Base-by-base conservation (phyloP, 371 early-diverging fungal species). In the Blastocladiella emersonii region DNA sequence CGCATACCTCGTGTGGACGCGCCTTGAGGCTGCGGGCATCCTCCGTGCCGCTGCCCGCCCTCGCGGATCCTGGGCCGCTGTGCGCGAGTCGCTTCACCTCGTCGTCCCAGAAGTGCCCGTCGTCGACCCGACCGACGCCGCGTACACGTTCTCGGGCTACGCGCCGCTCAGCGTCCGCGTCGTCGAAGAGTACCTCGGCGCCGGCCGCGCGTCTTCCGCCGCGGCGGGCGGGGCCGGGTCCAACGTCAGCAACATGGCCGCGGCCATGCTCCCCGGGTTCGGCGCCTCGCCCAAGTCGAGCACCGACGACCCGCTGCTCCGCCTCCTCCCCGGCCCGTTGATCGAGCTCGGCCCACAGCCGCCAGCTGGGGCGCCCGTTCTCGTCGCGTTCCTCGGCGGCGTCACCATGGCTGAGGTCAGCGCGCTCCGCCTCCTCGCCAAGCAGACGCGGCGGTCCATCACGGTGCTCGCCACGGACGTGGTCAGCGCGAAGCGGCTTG, bases 121-220 rank as follows among this genome's bases (percentile, higher is more conserved):
- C 64, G 80, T 83, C 39, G 79, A 85, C 45, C 92, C 93, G 0
- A 84, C 85, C 49, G 96, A 95, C 72, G 81, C 91, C 0, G 83
- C 91, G 0, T 95, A 92, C 66, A 94, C 93, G 23, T 94, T 91
- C 67, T 89, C 91, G 0, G 98, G 98, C 4, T 95, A 90, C 70
- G 96, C 94, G 2, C 96, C 98, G 4, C 63, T 93, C 35, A 84
- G 85, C 35, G 83, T 92, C 10, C 85, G 98, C 49, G 73, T 95
- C 37, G 79, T 95, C n/a, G 92, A 97, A 68, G 82, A 83, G 61
- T 88, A 90, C n/a, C 66, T 82, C 23, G 27, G 45, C 49, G 41
- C 21, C 25, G 3, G 39, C 5, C 13, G n/a, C n/a, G n/a, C n/a
- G n/a, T n/a, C n/a, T n/a, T n/a, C n/a, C n/a, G n/a, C n/a, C n/a